Conservation (phyloP, 2,329 filamentous ascomycete species). For the Teratosphaeria destructans region DNA sequence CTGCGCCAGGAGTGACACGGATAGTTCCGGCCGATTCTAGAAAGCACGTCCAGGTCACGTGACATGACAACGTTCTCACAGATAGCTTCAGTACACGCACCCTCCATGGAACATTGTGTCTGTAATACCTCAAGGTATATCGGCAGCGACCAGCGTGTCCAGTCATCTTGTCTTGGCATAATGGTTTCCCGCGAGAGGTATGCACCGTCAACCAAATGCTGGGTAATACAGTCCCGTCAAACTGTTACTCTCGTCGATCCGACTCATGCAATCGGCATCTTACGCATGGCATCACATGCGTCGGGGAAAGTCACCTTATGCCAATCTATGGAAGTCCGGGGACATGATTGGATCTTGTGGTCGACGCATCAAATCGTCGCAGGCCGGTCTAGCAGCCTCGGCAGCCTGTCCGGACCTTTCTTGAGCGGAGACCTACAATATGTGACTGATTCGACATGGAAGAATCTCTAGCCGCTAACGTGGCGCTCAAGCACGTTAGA, state of each 20-base stretch:
- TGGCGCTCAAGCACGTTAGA: background rate
- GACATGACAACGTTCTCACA: background rate
- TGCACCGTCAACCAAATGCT: background rate
- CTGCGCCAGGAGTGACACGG: background rate
- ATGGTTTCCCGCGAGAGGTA: background rate
- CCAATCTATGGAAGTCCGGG: no score
- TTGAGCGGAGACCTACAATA: background rate
- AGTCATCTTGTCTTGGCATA: background rate
- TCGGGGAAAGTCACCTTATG: background rate
- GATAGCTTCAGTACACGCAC: background rate
- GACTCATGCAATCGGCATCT: background rate
- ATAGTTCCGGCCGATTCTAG: background rate
- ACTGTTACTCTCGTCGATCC: background rate
- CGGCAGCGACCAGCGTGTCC: background rate
- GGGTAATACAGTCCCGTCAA: background rate
- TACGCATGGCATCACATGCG: background rate
- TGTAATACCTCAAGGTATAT: background rate
- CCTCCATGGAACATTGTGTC: background rate
- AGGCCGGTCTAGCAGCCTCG: no score
- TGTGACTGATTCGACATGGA: background rate
- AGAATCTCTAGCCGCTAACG: background rate
- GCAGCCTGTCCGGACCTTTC: background rate
- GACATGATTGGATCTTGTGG: no score
- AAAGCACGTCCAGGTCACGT: background rate
- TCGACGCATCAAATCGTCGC: no score